These are phyloP conservation scores for Cnidoscolus chayamansa DNA, from an alignment of 441 rosid genomes.

Conservation along the genomic window DNA sequence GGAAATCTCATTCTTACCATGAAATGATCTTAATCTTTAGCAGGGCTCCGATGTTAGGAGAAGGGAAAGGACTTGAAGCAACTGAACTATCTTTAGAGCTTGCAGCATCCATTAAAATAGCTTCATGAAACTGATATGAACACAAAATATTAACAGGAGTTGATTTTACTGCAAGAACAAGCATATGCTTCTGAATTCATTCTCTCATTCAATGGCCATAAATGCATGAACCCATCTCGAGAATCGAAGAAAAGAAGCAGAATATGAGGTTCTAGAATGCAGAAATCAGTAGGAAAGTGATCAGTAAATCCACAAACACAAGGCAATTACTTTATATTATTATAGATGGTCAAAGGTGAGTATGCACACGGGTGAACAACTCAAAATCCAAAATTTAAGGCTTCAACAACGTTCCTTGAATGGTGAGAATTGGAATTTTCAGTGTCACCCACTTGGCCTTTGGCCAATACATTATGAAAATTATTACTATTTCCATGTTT, in stretches of 20 bases:
- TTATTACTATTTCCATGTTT: background rate
- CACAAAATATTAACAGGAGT: background rate
- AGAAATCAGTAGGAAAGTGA: constrained; percentile 26
- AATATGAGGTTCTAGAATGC: constrained; percentile 25
- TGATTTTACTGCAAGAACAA: constrained; percentile 22
- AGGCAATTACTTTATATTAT: background rate
- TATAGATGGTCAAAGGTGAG: constrained; percentile 46
- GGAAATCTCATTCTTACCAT: constrained; percentile 37
- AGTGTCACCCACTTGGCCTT: constrained; percentile 19
- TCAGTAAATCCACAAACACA: constrained; percentile 19
- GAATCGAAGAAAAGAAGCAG: constrained; percentile 17
- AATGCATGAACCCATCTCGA: constrained; percentile 37
- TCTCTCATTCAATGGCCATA: constrained; percentile 20
- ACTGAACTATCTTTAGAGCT: constrained; percentile 53
- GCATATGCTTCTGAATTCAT: constrained; percentile 21
- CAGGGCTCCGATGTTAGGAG: constrained; percentile 58
- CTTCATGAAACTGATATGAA: constrained; percentile 11
- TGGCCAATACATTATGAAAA: background rate
- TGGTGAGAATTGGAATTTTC: constrained; percentile 43
- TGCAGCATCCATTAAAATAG: constrained; percentile 41
- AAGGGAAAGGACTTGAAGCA: constrained; percentile 59
- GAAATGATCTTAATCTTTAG: constrained; percentile 68
- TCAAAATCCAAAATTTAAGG: constrained; percentile 47
- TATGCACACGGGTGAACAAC: constrained; percentile 54
- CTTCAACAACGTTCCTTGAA: constrained; percentile 64